Conservation (phyloP, 129 eudicot species). For the Solidago caesia region DNA sequence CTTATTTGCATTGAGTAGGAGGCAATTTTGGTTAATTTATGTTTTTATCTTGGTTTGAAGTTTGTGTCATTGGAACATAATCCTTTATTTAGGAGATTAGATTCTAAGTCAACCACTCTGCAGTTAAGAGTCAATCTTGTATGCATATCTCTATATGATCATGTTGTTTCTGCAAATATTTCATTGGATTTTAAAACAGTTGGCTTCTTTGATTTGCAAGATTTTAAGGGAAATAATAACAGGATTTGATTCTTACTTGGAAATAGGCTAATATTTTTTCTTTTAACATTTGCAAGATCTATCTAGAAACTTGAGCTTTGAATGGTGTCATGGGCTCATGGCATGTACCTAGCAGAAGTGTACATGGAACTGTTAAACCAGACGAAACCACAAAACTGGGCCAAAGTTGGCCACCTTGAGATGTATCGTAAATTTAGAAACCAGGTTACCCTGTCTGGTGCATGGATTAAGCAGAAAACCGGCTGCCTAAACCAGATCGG, state of each 20-base stretch:
- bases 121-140: constrained; percentile 24
- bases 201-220: constrained; percentile 17
- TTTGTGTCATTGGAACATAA: constrained; percentile 34
- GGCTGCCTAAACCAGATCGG: too few species aligned
- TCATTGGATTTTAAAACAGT: neutral
- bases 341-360: constrained; percentile 11
- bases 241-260: constrained; percentile 31
- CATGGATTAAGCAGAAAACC: too few species aligned
- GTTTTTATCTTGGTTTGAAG: constrained; percentile 2
- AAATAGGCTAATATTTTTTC: neutral
- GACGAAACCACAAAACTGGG: too few species aligned
- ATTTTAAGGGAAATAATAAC: constrained; percentile 10
- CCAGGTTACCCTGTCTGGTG: too few species aligned
- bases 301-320: constrained; percentile 15
- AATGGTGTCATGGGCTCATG: neutral
- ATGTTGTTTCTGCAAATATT: constrained; percentile 17
- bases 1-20: constrained; percentile 28
- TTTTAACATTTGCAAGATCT: constrained; percentile 16
- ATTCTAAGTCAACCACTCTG: constrained; percentile 24
- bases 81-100: constrained; percentile 21
- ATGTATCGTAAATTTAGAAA: too few species aligned
- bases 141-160: constrained; percentile 19
- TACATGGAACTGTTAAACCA: too few species aligned
- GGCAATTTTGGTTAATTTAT: constrained; percentile 29
- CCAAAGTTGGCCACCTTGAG: too few species aligned